Evolutionary conservation across 2,329 filamentous ascomycete species (phyloP).

Genomic region (Samsoniella hepiali): DNA sequence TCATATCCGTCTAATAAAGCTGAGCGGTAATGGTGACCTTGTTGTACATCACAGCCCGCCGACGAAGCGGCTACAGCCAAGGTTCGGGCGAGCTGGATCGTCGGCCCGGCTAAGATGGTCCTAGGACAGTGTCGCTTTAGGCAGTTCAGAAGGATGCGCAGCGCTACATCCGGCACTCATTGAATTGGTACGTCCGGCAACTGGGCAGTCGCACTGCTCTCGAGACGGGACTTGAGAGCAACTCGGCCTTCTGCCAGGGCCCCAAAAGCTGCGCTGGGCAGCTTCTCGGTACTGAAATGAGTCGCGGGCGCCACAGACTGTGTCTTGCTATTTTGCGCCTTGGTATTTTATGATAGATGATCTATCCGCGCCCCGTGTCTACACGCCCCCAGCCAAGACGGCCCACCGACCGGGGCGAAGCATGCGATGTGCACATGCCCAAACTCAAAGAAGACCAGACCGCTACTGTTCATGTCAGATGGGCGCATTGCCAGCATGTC

Average conservation of each 20-base stretch:
- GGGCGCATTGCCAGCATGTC: background rate
- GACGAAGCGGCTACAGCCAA: background rate
- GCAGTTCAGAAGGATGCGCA: background rate
- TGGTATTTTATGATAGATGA: slow-evolving; percentile 34
- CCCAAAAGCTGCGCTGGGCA: background rate
- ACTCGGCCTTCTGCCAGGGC: background rate
- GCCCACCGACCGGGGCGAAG: background rate
- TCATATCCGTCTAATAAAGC: background rate
- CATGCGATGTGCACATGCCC: background rate
- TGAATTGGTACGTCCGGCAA: too few relatives aligned
- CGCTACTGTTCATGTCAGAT: background rate
- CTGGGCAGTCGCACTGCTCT: too few relatives aligned
- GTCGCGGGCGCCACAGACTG: background rate
- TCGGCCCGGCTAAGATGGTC: background rate
- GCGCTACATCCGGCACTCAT: background rate
- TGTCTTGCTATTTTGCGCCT: slow-evolving; percentile 18
- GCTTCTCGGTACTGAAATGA: background rate
- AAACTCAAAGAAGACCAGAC: background rate
- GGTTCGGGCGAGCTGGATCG: background rate
- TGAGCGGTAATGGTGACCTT: background rate
- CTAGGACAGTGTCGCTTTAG: background rate
- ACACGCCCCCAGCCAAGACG: background rate
- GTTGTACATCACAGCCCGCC: background rate
- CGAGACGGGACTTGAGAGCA: background rate
- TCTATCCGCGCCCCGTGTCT: slow-evolving; percentile 18